These are phyloP conservation scores for Candida tropicalis DNA, from an alignment of 1,139 yeast genomes.

Conservation along the genomic window DNA sequence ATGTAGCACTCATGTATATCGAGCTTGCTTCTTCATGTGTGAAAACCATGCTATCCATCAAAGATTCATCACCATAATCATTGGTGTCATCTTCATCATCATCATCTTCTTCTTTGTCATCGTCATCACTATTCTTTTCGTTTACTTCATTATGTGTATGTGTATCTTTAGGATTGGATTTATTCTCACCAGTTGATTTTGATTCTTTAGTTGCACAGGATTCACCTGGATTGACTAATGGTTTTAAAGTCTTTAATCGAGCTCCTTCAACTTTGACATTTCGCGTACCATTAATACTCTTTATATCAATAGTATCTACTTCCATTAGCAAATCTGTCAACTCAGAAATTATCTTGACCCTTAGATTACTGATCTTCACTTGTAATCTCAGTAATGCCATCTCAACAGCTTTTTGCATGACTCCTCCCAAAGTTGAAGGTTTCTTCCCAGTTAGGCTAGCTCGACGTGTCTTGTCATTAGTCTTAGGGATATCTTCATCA, in stretches of 20 bases:
- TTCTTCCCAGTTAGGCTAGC: conserved; percentile 17
- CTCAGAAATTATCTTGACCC: conserved; percentile 54
- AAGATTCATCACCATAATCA: conserved; percentile 41
- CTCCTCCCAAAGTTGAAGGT: conserved; percentile 50
- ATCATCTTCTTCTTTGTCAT: conserved; percentile 19
- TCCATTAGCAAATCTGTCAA: conserved; percentile 46
- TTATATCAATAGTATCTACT: conserved; percentile 42
- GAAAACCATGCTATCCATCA: conserved; percentile 65
- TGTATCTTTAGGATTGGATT: conserved; percentile 20
- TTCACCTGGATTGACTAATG: conserved; percentile 39
- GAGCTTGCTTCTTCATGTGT: conserved; percentile 74
- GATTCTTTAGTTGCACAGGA: conserved; percentile 13
- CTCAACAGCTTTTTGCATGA: conserved; percentile 67
- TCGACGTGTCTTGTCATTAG: conserved; percentile 13
- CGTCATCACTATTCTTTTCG: conserved; percentile 16
- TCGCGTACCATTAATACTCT: conserved; percentile 52
- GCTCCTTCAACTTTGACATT: conserved; percentile 42
- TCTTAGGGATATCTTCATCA: conserved; percentile 16
- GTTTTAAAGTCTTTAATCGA: conserved; percentile 37
- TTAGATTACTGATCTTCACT: conserved; percentile 46
- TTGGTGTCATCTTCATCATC: conserved; percentile 26
- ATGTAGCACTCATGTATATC: conserved; percentile 82
- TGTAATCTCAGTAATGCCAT: conserved; percentile 66
- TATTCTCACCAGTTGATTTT: conserved; percentile 16
- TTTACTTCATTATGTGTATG: conserved; percentile 24